Evolutionary conservation across 2,329 filamentous ascomycete genomes (phyloP).

Genomic region (Calonectria pseudoturangicola): DNA sequence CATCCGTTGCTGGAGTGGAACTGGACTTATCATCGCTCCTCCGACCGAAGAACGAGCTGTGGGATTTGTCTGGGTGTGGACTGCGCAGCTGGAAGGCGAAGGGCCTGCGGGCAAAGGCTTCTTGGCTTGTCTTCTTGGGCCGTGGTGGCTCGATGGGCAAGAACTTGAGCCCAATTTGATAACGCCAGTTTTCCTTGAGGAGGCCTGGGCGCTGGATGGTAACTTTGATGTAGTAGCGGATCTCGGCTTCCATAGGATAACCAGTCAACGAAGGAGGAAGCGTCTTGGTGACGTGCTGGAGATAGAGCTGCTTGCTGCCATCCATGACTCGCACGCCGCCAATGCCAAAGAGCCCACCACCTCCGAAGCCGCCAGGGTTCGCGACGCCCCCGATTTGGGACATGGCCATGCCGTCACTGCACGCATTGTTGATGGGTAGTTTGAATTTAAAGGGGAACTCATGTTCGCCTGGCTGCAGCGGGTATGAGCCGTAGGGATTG

Average conservation of each 20-base stretch:
- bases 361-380: slow-evolving; percentile 71
- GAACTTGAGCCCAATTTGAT: slow-evolving; percentile 84
- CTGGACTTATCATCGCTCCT: slow-evolving; percentile 54
- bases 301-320: slow-evolving; percentile 76
- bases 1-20: slow-evolving; percentile 52
- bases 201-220: slow-evolving; percentile 92
- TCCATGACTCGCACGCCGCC: slow-evolving; percentile 77
- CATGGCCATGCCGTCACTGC: slow-evolving; percentile 73
- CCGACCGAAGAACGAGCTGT: slow-evolving; percentile 75
- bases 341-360: slow-evolving; percentile 67
- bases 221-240: slow-evolving; percentile 96
- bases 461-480: slow-evolving; percentile 81
- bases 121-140: slow-evolving; percentile 78
- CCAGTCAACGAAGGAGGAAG: slow-evolving; percentile 93
- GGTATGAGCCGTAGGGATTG: slow-evolving; percentile 69
- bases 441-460: slow-evolving; percentile 88
- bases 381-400: slow-evolving; percentile 72
- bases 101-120: slow-evolving; percentile 88
- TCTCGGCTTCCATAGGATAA: slow-evolving; percentile 90
- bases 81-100: slow-evolving; percentile 72
- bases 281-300: slow-evolving; percentile 86
- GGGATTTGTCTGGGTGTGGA: slow-evolving; percentile 66
- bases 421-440: slow-evolving; percentile 85
- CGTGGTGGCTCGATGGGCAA: slow-evolving; percentile 94
- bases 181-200: slow-evolving; percentile 91